These are phyloP conservation scores for Aegilops sharonensis DNA, from an alignment of 176 grass and related monocot genomes.

Conservation along the genomic window DNA sequence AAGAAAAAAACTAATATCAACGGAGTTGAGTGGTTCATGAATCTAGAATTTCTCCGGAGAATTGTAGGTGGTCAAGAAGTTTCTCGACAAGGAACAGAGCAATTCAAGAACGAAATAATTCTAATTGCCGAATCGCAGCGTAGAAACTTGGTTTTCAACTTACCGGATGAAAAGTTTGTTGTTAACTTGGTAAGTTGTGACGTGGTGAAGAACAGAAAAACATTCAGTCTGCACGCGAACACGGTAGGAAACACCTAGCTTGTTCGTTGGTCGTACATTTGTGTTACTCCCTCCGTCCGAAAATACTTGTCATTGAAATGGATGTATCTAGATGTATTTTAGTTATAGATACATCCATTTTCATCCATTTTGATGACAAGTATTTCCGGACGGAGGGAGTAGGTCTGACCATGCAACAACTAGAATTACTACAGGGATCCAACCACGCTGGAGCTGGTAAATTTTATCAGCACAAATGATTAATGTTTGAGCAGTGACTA, in stretches of 20 bases:
- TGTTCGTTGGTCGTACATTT: not conserved
- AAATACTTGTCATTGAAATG: too few relatives aligned
- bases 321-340: too few relatives aligned
- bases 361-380: too few relatives aligned
- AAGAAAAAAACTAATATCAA: not conserved
- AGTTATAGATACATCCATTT: too few relatives aligned
- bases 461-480: not conserved
- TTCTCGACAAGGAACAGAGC: not conserved
- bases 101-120: not conserved
- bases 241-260: not conserved
- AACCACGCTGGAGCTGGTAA: not conserved
- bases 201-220: not conserved
- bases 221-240: too few relatives aligned
- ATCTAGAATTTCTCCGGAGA: not conserved
- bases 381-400: too few relatives aligned
- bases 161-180: not conserved
- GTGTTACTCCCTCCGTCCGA: too few relatives aligned
- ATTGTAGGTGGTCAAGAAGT: not conserved
- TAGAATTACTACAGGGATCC: not conserved
- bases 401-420: not conserved
- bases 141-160: not conserved
- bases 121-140: not conserved
- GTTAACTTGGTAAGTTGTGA: not conserved
- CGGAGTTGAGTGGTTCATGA: not conserved
- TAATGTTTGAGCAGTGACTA: not conserved